Conservation (phyloP, 2,329 filamentous ascomycete genomes). For the Grosmannia clavigera region DNA sequence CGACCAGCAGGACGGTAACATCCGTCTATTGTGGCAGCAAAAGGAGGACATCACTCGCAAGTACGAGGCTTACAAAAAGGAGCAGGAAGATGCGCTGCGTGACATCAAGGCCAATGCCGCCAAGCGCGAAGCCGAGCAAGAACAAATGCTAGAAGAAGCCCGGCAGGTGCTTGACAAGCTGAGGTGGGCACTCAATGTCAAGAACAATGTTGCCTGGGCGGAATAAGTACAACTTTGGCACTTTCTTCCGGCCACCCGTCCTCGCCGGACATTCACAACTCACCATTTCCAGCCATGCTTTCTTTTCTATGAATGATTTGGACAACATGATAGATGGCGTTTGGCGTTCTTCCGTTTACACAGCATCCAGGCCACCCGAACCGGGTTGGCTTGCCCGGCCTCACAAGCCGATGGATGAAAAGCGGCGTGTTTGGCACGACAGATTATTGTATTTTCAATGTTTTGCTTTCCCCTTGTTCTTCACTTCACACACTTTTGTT, state of each 20-base stretch:
- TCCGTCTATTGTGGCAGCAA: slow-evolving; percentile 45
- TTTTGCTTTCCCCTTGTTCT: neutral
- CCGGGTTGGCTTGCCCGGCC: neutral
- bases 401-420: neutral
- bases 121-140: slow-evolving; percentile 48
- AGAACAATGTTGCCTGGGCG: slow-evolving; percentile 45
- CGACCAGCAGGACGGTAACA: slow-evolving; percentile 60
- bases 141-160: slow-evolving; percentile 43
- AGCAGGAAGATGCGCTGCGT: slow-evolving; percentile 48
- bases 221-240: slow-evolving; percentile 21
- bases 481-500: neutral
- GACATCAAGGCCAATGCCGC: slow-evolving; percentile 46
- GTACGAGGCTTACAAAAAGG: slow-evolving; percentile 52
- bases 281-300: neutral
- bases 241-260: neutral
- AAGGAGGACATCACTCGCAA: slow-evolving; percentile 48
- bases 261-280: neutral
- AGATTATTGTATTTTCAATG: neutral
- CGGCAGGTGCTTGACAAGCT: slow-evolving; percentile 53
- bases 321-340: neutral
- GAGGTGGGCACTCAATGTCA: slow-evolving; percentile 59
- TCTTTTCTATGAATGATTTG: neutral
- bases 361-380: neutral
- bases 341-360: neutral
- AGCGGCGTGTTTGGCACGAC: neutral